Conservation (phyloP, 176 grass and related monocot genomes). For the Zoysia pacifica region DNA sequence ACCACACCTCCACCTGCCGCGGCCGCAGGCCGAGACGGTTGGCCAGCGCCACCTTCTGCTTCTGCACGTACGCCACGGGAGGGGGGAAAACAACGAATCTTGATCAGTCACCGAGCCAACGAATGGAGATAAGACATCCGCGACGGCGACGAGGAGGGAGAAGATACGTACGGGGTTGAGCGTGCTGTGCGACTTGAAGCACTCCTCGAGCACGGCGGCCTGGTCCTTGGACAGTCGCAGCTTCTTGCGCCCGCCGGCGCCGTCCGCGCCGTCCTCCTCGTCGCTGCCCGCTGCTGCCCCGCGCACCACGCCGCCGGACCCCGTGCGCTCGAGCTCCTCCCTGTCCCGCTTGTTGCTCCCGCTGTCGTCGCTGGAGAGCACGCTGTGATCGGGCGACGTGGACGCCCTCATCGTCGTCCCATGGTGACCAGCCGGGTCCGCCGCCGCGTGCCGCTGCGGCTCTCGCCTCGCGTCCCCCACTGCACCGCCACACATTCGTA, state of each 20-base stretch:
- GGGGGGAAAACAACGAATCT: too few species aligned
- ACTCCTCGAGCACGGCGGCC: slow-evolving; percentile 89
- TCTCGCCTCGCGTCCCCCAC: slow-evolving; percentile 24
- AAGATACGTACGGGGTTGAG: slow-evolving; percentile 70
- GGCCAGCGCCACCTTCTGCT: slow-evolving; percentile 82
- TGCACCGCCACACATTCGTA: neutral
- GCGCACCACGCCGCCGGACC: slow-evolving; percentile 44
- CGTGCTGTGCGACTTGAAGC: slow-evolving; percentile 98
- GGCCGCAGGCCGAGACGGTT: slow-evolving; percentile 69
- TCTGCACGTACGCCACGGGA: slow-evolving; percentile 29
- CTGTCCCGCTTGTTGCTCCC: slow-evolving; percentile 39
- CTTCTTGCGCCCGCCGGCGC: slow-evolving; percentile 75
- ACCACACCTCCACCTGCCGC: slow-evolving; percentile 97
- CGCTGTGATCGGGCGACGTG: slow-evolving; percentile 71
- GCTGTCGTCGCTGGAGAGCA: slow-evolving; percentile 61
- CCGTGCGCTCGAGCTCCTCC: slow-evolving; percentile 39
- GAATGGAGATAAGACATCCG: too few species aligned
- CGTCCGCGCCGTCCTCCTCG: slow-evolving; percentile 54
- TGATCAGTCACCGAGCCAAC: neutral
- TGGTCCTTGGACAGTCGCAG: slow-evolving; percentile 87
- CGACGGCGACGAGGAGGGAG: too few species aligned
- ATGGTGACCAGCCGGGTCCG: neutral
- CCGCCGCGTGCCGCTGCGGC: neutral
- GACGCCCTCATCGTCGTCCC: slow-evolving; percentile 37
- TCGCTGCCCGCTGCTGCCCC: slow-evolving; percentile 43